phyloP scores from a whole-genome alignment of 148 eudicot species.

The Camellia granthamiana region DNA sequence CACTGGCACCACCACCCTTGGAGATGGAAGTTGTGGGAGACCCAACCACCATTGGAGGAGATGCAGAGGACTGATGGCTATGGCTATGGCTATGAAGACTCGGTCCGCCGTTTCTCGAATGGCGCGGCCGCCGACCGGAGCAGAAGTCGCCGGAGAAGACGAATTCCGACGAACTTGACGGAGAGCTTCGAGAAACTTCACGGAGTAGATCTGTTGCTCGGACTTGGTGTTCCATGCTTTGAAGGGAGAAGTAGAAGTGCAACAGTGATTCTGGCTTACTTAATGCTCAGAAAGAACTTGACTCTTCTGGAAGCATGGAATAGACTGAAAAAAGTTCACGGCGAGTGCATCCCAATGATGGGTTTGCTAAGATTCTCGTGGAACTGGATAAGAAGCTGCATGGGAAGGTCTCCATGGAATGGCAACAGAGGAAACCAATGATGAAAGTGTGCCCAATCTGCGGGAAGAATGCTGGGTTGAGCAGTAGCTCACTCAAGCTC shows the following conservation, averaged over 20 bases:
- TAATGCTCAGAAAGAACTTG: conserved; percentile 77
- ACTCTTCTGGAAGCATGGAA: conserved; percentile 90
- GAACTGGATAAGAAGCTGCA: conserved; percentile 68
- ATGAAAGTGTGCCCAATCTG: conserved; percentile 97
- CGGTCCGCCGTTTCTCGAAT: too few species aligned
- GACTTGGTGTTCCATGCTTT: too few species aligned
- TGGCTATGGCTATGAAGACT: too few species aligned
- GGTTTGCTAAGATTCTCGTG: conserved; percentile 81
- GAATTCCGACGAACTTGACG: too few species aligned
- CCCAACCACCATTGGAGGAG: too few species aligned
- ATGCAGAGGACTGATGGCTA: too few species aligned
- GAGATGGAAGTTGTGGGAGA: too few species aligned
- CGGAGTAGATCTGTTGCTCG: too few species aligned
- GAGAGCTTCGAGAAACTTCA: too few species aligned
- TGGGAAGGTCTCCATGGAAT: conserved; percentile 98
- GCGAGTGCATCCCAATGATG: conserved; percentile 97
- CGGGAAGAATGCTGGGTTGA: conserved; percentile 94
- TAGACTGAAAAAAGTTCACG: conserved; percentile 73
- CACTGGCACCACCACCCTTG: too few species aligned
- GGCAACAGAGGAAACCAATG: conserved; percentile 85
- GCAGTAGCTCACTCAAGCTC: conserved; percentile 93
- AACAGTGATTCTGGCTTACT: conserved; percentile 78
- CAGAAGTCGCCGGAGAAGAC: too few species aligned
- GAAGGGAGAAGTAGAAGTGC: conserved; percentile 99
- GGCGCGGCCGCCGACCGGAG: too few species aligned